Base-by-base conservation (phyloP, 768 basidiomycete genomes). In the Trametes villosa region DNA sequence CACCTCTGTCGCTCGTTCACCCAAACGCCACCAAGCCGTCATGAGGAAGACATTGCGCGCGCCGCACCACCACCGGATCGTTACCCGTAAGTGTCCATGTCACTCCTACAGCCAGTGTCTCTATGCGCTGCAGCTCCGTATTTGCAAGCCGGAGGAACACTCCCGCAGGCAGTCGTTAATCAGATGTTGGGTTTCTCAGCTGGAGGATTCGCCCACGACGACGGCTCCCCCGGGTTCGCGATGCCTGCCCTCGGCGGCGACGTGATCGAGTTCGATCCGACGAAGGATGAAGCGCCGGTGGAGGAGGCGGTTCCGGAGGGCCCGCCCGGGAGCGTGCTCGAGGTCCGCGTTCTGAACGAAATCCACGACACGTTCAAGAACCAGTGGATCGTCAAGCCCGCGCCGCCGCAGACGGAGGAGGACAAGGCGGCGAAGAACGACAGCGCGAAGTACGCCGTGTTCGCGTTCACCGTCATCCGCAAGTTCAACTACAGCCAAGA, bases 391-490 rank as follows among this genome's bases (percentile, higher is more conserved):
- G 45, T 69, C 44, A 68, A 65, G 44, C 68, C 71, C 2, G 68
- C 68, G 24, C 69, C 69, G 2, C 49, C 60, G 5, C 15, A 56
- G 4, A 47, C 27, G 8, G 59, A 59, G 17, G 66, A 64, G 20
- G 52, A 57, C 17, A 46, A 45, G 44, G 18, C 49, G 13, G n/a
- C 15, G 18, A 62, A 59, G 54, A 52, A 56, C n/a, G 65, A 64
- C 42, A 48, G 58, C 7, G 42, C 59, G 7, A 69, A 71, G 55
- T 72, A 70, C 44, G 57, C 61, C 30, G 69, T 62, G 42, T 72
- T 64, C 54, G 67, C 66, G 29, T 71, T 72, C 59, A 67, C 68
- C 12, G 63, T 72, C 49, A 68, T 70, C 29, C 65, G 70, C 15
- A 63, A 60, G 41, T 69, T 70, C 60, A 67, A 65, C 27, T 70